Evolutionary conservation across 2,329 filamentous ascomycete genomes (phyloP).

Genomic region (Cercospora janseana): DNA sequence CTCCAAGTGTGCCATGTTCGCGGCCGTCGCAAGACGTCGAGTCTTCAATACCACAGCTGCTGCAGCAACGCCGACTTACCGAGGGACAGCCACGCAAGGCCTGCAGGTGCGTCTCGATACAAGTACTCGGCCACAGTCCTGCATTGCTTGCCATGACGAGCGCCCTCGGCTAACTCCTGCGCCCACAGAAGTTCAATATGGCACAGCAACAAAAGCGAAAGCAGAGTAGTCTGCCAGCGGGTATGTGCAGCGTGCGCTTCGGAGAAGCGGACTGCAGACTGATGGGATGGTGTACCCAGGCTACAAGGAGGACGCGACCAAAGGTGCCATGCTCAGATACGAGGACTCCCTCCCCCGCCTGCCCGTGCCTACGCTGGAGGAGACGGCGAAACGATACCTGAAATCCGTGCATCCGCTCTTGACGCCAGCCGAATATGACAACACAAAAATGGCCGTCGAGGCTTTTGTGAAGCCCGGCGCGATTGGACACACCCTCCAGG

Average conservation of each 20-base stretch:
- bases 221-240: conserved; percentile 48
- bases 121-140: conserved; percentile 3
- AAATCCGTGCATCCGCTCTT: conserved; percentile 76
- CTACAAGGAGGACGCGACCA: conserved; percentile 76
- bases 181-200: conserved; percentile 30
- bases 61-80: conserved; percentile 21
- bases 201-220: conserved; percentile 40
- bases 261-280: neutral
- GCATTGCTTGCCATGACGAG: neutral
- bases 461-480: conserved; percentile 89
- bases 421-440: conserved; percentile 64
- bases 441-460: conserved; percentile 77
- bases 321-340: conserved; percentile 78
- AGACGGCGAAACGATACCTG: conserved; percentile 76
- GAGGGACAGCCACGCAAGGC: conserved; percentile 27
- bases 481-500: conserved; percentile 77
- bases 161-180: neutral
- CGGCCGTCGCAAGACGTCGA: conserved; percentile 28
- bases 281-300: conserved; percentile 47
- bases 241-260: conserved; percentile 36
- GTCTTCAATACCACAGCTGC: conserved; percentile 26
- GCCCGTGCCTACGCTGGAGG: conserved; percentile 77
- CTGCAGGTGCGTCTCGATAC: conserved; percentile 13
- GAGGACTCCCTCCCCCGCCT: conserved; percentile 80
- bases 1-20: conserved; percentile 28